These are phyloP conservation scores for Eimeria praecox DNA, from an alignment of 169 alveolate species.

Conservation along the genomic window DNA sequence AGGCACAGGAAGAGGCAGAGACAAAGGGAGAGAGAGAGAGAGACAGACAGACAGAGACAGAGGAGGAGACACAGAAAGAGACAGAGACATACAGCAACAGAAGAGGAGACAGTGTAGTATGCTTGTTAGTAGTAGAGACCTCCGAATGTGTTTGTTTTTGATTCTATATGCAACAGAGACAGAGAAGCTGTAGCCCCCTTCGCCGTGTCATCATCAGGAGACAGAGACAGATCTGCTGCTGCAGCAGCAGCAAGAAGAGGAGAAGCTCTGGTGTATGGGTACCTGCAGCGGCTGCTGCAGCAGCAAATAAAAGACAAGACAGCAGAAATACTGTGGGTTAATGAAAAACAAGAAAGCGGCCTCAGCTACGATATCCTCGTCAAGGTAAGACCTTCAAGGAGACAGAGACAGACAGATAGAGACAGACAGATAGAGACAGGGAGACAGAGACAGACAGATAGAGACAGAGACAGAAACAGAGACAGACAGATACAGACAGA, in stretches of 20 bases:
- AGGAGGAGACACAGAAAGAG: no score
- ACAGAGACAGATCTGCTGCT: constrained; percentile 12
- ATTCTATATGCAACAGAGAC: constrained; percentile 44
- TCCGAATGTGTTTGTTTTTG: no score
- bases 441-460: no score
- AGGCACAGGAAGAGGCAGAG: neutral
- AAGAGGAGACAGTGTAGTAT: no score
- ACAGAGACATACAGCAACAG: no score
- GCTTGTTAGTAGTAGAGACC: no score
- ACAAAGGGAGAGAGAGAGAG: neutral
- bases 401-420: neutral
- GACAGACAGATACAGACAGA: no score
- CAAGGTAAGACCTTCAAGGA: constrained; percentile 9
- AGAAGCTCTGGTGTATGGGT: constrained; percentile 41
- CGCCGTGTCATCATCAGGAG: neutral
- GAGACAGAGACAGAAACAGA: no score
- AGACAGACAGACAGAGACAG: neutral
- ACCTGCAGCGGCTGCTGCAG: constrained; percentile 63
- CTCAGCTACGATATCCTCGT: constrained; percentile 71
- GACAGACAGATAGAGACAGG: no score
- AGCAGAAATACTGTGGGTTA: constrained; percentile 63
- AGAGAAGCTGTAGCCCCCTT: constrained; percentile 35
- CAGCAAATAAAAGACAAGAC: constrained; percentile 32
- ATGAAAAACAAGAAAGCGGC: constrained; percentile 73
- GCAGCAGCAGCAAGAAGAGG: constrained; percentile 64